Base-by-base conservation (phyloP, 129 eudicot species). In the Chrysanthemum seticuspe region DNA sequence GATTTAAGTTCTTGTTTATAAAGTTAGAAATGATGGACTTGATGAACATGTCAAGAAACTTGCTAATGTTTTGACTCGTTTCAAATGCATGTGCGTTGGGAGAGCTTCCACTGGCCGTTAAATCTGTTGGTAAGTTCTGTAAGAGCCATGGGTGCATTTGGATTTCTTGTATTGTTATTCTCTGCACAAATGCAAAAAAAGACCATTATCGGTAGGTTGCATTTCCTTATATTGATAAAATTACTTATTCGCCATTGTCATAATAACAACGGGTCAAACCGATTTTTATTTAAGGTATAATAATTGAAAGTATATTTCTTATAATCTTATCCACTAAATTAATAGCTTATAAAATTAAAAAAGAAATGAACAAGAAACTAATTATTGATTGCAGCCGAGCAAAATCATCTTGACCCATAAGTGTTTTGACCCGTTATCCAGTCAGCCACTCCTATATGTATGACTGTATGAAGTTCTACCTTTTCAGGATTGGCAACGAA, bases 141-240 rank as follows among this genome's bases (percentile, higher is more conserved):
- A 83, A 57, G 69, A 80, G 85, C 95, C 95, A 85, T 51, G 88
- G 90, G 40, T 88, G 95, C 52, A 21, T 83, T 74, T 78, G 85
- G 18, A 85, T 88, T 71, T 88, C 95, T 18, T 74, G 80, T 61
- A 88, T 73, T 11, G 81, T 88, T 78, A 88, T 83, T 81, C 95
- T 83, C 95, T 88, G 74, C 75, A 61, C 60, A 77, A 14, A 65
- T 13, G n/a, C 23, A 10, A 49, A 15, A 67, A 13, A 48, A 65
- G 59, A 62, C 25, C 47, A 63, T 67, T 71, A 36, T 2, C 10
- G 21, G 13, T 34, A 18, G 29, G 74, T 15, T 29, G 4, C 13
- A 45, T 18, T 23, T 23, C 10, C 27, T 60, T 60, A 23, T 10
- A 13, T 0, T 14, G 18, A 53, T 53, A 13, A 13, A 53, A 14